Evolutionary conservation across 345 rosid species (phyloP).

Genomic region (Isatis tinctoria): DNA sequence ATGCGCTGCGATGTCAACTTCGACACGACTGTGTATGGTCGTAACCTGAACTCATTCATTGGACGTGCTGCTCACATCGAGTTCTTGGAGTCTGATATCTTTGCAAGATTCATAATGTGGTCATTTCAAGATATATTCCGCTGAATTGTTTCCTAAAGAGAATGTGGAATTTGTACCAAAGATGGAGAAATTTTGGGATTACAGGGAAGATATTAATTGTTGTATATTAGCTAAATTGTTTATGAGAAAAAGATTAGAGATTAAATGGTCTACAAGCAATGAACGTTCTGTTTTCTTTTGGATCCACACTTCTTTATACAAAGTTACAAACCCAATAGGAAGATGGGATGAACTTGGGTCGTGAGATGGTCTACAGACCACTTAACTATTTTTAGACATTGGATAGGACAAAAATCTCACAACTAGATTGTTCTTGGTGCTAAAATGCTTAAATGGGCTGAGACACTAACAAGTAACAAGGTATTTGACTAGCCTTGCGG

Average conservation of each 20-base stretch:
- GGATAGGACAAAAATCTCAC: no score
- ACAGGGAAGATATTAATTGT: not conserved
- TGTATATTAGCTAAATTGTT: slow-evolving; percentile 8
- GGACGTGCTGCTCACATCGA: slow-evolving; percentile 98
- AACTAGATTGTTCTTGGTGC: no score
- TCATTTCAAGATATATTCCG: slow-evolving; percentile 72
- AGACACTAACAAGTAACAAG: no score
- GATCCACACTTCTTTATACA: no score
- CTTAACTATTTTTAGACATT: no score
- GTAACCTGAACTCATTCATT: slow-evolving; percentile 73
- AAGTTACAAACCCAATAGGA: no score
- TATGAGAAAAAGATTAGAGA: not conserved
- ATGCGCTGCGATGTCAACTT: slow-evolving; percentile 94
- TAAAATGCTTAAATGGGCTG: no score
- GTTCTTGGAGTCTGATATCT: slow-evolving; percentile 82
- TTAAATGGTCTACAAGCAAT: not conserved
- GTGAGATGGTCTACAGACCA: no score
- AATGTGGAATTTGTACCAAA: not conserved
- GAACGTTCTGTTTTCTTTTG: not conserved
- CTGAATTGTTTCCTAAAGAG: slow-evolving; percentile 14
- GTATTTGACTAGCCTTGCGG: no score
- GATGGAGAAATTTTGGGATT: slow-evolving; percentile 10
- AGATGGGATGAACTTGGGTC: no score
- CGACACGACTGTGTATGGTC: slow-evolving; percentile 65
- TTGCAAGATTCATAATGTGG: slow-evolving; percentile 91